Evolutionary conservation across 164 flowering plant species (phyloP).

Genomic region (Paratinospora sagittata): DNA sequence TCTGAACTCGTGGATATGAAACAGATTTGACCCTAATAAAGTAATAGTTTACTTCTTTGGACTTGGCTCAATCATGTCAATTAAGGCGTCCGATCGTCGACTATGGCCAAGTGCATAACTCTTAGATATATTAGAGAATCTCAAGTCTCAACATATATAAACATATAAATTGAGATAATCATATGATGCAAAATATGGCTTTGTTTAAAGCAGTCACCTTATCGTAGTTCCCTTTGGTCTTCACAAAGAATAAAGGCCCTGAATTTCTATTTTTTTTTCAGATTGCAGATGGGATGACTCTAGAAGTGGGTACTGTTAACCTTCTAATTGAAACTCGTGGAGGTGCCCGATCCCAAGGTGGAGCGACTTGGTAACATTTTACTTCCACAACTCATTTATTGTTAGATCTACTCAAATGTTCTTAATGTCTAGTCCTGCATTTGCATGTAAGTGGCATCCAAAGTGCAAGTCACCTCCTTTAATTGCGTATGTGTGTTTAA

Average conservation of each 20-base stretch:
- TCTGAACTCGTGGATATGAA: not conserved
- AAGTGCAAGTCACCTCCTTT: not conserved
- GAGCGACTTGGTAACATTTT: slow-evolving; percentile 73
- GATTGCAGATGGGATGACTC: slow-evolving; percentile 99
- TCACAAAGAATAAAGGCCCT: not conserved
- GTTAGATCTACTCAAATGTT: not conserved
- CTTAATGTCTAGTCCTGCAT: not conserved
- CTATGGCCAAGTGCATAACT: too few relatives aligned
- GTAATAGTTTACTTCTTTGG: not conserved
- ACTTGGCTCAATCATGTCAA: not conserved
- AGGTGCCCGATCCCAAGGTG: slow-evolving; percentile 55
- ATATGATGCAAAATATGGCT: not conserved
- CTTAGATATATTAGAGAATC: not conserved
- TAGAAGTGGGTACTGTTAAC: slow-evolving; percentile 79
- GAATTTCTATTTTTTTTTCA: slow-evolving; percentile 22
- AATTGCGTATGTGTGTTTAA: too few relatives aligned
- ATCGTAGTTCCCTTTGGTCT: not conserved
- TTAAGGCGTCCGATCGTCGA: not conserved
- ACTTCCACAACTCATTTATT: not conserved
- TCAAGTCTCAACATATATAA: not conserved
- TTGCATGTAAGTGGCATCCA: not conserved
- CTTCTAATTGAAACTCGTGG: slow-evolving; percentile 90
- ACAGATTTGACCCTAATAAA: not conserved
- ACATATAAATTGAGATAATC: not conserved
- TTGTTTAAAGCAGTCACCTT: not conserved